Conservation (phyloP, 148 eudicot genomes). For the Tetragonia tetragonoides region DNA sequence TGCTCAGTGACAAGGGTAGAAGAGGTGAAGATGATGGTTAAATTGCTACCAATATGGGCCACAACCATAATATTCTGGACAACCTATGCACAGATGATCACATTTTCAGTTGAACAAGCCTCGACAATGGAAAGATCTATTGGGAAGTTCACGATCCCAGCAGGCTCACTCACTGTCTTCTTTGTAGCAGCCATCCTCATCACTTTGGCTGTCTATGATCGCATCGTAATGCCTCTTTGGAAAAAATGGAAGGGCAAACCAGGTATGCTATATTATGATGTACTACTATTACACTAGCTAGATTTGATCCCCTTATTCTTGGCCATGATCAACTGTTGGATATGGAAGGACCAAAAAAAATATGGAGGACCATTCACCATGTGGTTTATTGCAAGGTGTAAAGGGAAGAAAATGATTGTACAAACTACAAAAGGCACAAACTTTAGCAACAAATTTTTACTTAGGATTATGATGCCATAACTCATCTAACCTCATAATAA, state of each 20-base stretch:
- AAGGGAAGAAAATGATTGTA: constrained; percentile 14
- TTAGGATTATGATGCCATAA: neutral
- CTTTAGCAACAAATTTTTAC: neutral
- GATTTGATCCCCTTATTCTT: neutral
- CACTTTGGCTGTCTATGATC: constrained; percentile 58
- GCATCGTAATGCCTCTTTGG: constrained; percentile 59
- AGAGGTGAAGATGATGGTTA: constrained; percentile 80
- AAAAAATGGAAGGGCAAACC: constrained; percentile 54
- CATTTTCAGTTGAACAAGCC: constrained; percentile 81
- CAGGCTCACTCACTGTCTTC: constrained; percentile 74
- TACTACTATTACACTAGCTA: neutral
- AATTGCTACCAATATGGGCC: constrained; percentile 76
- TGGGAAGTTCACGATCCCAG: constrained; percentile 65
- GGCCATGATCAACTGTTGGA: constrained; percentile 14
- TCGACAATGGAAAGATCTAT: constrained; percentile 63
- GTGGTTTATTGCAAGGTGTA: constrained; percentile 24
- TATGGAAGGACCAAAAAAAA: neutral
- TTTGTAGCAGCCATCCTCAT: constrained; percentile 70
- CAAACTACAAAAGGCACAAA: neutral
- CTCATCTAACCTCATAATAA: neutral
- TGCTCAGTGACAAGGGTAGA: constrained; percentile 72
- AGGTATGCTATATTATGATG: constrained; percentile 33
- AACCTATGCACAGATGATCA: constrained; percentile 79
- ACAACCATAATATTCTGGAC: constrained; percentile 89
- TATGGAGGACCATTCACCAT: constrained; percentile 11